Evolutionary conservation across 306 rosid species (phyloP).

Genomic region (Canavalia gladiata): DNA sequence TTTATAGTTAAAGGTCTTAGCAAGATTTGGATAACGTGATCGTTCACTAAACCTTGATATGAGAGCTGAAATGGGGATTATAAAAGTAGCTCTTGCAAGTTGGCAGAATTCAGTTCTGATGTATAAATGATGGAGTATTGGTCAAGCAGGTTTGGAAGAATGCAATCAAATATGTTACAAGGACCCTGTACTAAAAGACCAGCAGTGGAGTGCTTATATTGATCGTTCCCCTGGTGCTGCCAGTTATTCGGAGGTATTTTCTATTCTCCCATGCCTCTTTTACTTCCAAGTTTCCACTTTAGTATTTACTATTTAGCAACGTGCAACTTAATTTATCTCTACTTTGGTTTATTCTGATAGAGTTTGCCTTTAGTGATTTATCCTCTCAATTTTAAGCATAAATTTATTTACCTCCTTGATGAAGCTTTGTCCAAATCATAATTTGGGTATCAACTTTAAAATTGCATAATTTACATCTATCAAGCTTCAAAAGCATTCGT

Average conservation of each 20-base stretch:
- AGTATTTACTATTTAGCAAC: background rate
- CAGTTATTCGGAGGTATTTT: constrained; percentile 74
- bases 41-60: background rate
- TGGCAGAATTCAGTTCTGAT: constrained; percentile 28
- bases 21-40: constrained; percentile 8
- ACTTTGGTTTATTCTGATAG: constrained; percentile 5
- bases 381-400: background rate
- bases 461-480: background rate
- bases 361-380: constrained; percentile 16
- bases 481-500: constrained; percentile 5
- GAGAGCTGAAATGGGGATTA: background rate
- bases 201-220: constrained; percentile 93
- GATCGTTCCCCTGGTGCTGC: constrained; percentile 95
- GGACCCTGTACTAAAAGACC: constrained; percentile 92
- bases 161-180: constrained; percentile 87
- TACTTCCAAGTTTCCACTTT: background rate
- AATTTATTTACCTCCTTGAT: background rate
- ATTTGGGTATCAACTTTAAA: background rate
- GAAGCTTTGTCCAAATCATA: constrained; percentile 4
- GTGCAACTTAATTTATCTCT: background rate
- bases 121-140: constrained; percentile 37
- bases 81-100: constrained; percentile 22
- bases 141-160: constrained; percentile 75
- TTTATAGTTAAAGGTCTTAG: background rate
- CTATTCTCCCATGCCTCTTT: constrained; percentile 21